Evolutionary conservation across 345 rosid species (phyloP).

Genomic region (Reutealis trisperma): DNA sequence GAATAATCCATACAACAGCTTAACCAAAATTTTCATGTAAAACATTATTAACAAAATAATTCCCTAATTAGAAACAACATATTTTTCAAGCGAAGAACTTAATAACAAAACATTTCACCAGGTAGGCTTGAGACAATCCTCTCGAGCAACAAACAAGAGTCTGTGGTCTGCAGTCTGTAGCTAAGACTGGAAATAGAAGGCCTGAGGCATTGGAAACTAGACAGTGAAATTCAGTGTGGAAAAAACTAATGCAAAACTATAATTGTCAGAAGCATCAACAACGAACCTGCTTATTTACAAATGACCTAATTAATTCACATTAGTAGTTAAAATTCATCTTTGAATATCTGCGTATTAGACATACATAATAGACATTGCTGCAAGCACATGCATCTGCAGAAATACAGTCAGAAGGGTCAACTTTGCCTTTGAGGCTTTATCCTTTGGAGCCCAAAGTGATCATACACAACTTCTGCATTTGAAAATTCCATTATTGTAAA

Average conservation of each 20-base stretch:
- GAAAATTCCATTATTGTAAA: not conserved
- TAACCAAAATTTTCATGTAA: not conserved
- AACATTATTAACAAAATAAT: not conserved
- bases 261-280: not conserved
- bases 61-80: not conserved
- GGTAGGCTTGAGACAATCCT: not conserved
- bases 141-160: not conserved
- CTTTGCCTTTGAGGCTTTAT: slow-evolving; percentile 14
- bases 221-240: not conserved
- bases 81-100: not conserved
- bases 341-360: slow-evolving; percentile 11
- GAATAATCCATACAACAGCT: not conserved
- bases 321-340: slow-evolving; percentile 1
- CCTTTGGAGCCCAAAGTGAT: not conserved
- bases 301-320: not conserved
- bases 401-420: not conserved
- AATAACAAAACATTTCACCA: not conserved
- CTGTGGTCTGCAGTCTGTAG: not conserved
- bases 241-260: not conserved
- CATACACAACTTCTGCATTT: not conserved
- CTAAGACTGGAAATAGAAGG: not conserved
- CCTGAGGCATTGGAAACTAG: not conserved
- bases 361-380: not conserved
- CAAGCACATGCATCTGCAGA: not conserved
- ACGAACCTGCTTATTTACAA: slow-evolving; percentile 2